Evolutionary conservation across 805 yeast genomes (phyloP).

Genomic region (Lachancea nothofagi): DNA sequence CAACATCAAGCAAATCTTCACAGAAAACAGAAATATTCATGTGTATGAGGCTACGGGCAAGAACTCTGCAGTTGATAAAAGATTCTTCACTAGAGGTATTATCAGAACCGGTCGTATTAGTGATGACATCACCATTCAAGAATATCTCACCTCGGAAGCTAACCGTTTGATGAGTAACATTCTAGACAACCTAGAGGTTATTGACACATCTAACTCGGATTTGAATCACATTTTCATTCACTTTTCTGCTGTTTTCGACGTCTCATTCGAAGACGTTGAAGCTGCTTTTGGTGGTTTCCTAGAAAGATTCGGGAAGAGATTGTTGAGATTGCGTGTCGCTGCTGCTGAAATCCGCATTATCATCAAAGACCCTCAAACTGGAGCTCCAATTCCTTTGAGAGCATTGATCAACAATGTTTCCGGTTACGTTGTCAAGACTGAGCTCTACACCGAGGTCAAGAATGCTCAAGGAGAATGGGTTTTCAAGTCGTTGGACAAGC

Average conservation of each 20-base stretch:
- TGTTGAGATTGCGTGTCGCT: conserved; percentile 94
- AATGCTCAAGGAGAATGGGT: conserved; percentile 94
- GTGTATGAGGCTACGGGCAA: conserved; percentile 96
- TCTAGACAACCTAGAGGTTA: conserved; percentile 88
- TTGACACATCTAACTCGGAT: conserved; percentile 92
- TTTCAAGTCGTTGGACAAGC: conserved; percentile 88
- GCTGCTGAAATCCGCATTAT: conserved; percentile 97
- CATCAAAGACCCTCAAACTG: conserved; percentile 83
- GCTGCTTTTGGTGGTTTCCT: conserved; percentile 96
- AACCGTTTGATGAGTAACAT: conserved; percentile 94
- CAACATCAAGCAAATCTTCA: conserved; percentile 88
- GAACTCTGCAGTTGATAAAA: conserved; percentile 86
- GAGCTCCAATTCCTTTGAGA: conserved; percentile 90
- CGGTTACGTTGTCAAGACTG: conserved; percentile 95
- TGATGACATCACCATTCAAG: conserved; percentile 88
- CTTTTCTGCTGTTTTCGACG: conserved; percentile 91
- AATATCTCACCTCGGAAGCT: conserved; percentile 92
- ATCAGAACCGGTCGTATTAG: conserved; percentile 93
- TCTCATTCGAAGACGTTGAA: conserved; percentile 92
- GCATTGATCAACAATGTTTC: conserved; percentile 95
- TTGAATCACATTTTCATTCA: conserved; percentile 95
- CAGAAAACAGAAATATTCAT: conserved; percentile 95
- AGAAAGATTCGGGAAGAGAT: conserved; percentile 94
- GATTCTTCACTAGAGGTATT: conserved; percentile 96
- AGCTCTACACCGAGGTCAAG: conserved; percentile 89